phyloP scores from a whole-genome alignment of 2,329 filamentous ascomycete genomes.

The Sporothrix sp. region DNA sequence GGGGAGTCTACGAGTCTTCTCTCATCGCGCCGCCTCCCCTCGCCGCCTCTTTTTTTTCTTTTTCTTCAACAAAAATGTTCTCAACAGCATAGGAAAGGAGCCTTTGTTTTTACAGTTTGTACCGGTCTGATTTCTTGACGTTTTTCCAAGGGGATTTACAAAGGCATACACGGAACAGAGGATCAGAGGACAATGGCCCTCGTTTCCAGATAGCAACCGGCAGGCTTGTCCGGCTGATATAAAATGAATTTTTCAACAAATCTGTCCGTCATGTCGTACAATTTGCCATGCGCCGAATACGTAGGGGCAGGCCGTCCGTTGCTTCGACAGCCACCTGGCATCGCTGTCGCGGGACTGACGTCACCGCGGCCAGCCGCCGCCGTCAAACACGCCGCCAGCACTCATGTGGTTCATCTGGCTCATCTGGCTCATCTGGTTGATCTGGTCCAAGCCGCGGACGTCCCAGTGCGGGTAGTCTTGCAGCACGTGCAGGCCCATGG shows the following conservation, averaged over 20 bases:
- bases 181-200: neutral
- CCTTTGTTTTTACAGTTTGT: neutral
- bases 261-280: too few species aligned
- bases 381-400: too few species aligned
- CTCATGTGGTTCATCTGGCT: too few species aligned
- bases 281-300: too few species aligned
- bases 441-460: neutral
- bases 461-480: slow-evolving; percentile 8
- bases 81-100: slow-evolving; percentile 24
- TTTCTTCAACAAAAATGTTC: slow-evolving; percentile 20
- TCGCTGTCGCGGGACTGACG: too few species aligned
- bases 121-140: slow-evolving; percentile 1
- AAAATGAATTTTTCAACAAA: slow-evolving; percentile 11
- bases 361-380: too few species aligned
- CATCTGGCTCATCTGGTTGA: neutral
- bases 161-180: slow-evolving; percentile 1
- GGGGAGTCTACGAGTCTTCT: neutral
- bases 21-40: neutral
- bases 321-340: too few species aligned
- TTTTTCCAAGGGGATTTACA: slow-evolving; percentile 1
- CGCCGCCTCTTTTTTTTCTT: slow-evolving; percentile 9
- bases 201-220: neutral
- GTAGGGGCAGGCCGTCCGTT: too few species aligned
- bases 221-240: neutral
- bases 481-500: neutral